These are phyloP conservation scores for Collybia sp. DNA, from an alignment of 768 basidiomycete genomes.

Conservation along the genomic window DNA sequence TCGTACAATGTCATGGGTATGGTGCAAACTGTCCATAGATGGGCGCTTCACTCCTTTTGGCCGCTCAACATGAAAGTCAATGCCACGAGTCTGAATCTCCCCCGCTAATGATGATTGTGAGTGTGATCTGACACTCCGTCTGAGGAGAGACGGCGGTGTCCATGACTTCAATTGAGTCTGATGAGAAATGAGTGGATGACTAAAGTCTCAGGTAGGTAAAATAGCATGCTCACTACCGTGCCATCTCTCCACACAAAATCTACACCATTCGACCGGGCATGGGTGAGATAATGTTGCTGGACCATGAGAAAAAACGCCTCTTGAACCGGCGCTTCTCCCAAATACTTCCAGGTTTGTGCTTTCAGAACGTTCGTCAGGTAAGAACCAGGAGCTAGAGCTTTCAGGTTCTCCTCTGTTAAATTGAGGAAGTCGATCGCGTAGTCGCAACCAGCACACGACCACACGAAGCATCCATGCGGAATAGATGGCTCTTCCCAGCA, in stretches of 20 bases:
- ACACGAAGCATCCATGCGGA: slow-evolving; percentile 38
- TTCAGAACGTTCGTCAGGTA: slow-evolving; percentile 17
- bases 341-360: slow-evolving; percentile 29
- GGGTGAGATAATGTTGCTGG: slow-evolving; percentile 20
- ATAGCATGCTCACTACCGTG: too few relatives aligned
- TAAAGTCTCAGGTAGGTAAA: too few relatives aligned
- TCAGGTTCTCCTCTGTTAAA: slow-evolving; percentile 26
- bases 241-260: neutral
- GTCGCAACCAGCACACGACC: slow-evolving; percentile 50
- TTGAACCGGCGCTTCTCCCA: slow-evolving; percentile 24
- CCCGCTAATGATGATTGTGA: too few relatives aligned
- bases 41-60: too few relatives aligned
- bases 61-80: too few relatives aligned
- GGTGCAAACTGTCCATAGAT: too few relatives aligned
- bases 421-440: slow-evolving; percentile 43
- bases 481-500: slow-evolving; percentile 32
- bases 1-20: too few relatives aligned
- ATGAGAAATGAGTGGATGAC: too few relatives aligned
- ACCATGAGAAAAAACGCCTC: slow-evolving; percentile 17
- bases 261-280: slow-evolving; percentile 3
- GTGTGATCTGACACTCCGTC: too few relatives aligned
- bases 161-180: too few relatives aligned
- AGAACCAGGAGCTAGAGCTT: slow-evolving; percentile 14
- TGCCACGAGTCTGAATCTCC: too few relatives aligned
- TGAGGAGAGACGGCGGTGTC: too few relatives aligned